Base-by-base conservation (phyloP, 192 early-diverging fungal genomes). In the Neocallimastix lanati region DNA sequence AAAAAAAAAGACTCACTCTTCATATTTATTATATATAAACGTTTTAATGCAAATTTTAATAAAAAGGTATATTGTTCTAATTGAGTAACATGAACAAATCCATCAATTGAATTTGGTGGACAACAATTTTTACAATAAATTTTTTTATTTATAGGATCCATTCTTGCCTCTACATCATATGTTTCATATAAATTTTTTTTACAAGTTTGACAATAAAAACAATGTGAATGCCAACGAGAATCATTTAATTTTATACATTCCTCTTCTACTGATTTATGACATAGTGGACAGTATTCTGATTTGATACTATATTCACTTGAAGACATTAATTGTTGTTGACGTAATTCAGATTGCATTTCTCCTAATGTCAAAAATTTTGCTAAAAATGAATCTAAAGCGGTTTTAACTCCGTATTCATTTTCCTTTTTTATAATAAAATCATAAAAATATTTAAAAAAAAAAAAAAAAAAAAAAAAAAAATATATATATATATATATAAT, bases 41-140 rank as follows among this genome's bases (percentile, higher is more conserved):
- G 86, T 78, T 91, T 90, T 76, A 97, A 85, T 27, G 93, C 93
- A 28, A 94, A 92, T 13, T 91, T 88, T 84, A 99, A 85, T 37
- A 96, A 83, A 84, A 95, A 97, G 76, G 92, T 90, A 84, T 96
- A 97, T 86, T 98, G 94, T 80, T 95, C 88, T 67, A 99, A 85
- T 81, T 96, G 93, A 13, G 96, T 92, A 4, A 97, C 90, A 82
- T 89, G 84, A 80, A 90, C 87, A 80, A 95, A 91, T 21, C 36
- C 29, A 29, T 3, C 0, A 0, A 76, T 79, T 28, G 27, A n/a
- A 3, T 28, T 5, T 3, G 78, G 38, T 15, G 38, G 25, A 25
- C 25, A 28, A 28, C 78, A 79, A 76, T 33, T 79, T 21, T 76
- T 76, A 21, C 78, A 79, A 36, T 79, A 79, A 27, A 76, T 27